Conservation (phyloP, 2,329 filamentous ascomycete genomes). For the Catunica adiposa region DNA sequence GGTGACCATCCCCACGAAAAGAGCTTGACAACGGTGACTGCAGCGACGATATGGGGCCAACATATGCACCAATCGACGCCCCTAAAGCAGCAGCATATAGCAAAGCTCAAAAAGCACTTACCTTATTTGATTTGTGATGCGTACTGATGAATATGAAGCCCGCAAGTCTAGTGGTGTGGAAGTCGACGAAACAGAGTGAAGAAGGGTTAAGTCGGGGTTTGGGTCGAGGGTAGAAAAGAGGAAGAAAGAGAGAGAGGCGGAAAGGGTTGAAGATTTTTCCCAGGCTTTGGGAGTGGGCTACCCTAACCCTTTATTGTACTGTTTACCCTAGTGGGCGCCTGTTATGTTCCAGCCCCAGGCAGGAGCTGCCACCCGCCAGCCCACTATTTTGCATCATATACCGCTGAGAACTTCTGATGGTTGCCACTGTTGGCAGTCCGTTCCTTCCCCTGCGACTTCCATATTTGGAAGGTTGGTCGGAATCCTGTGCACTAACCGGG, state of each 20-base stretch:
- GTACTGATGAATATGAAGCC: conserved; percentile 2
- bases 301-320: conserved; percentile 11
- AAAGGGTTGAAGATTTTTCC: conserved; percentile 15
- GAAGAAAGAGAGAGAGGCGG: conserved; percentile 10
- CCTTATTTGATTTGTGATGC: not conserved
- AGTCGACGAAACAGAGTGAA: not conserved
- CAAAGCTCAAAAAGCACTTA: not conserved
- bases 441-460: not conserved
- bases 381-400: too few species aligned
- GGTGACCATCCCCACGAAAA: not conserved
- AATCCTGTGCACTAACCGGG: not conserved
- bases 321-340: conserved; percentile 4
- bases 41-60: not conserved
- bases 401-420: too few species aligned
- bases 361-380: too few species aligned
- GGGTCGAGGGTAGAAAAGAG: conserved; percentile 11
- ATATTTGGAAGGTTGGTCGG: not conserved
- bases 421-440: not conserved
- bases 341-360: too few species aligned
- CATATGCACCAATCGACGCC: not conserved
- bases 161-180: not conserved
- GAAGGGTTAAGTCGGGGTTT: conserved; percentile 15
- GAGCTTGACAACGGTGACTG: not conserved
- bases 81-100: not conserved
- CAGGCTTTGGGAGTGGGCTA: not conserved